Percentiles rank a stretch among this genome's conserved stretches.
Conservation (phyloP, 371 early-diverging fungal genomes). For the Entomophthora muscae region DNA sequence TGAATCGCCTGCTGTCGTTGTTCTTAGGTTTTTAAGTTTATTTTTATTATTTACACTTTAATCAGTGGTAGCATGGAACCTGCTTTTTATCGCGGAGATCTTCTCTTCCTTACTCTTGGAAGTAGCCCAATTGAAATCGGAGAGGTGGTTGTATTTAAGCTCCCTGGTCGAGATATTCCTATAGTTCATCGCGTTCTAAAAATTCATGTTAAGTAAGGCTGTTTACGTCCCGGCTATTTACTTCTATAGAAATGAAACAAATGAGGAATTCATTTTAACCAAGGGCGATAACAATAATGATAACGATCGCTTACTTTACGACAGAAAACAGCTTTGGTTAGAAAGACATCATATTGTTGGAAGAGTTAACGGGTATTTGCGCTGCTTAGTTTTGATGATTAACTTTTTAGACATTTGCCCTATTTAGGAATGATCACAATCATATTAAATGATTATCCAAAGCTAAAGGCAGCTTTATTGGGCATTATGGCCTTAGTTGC, state of each 20-base stretch:
- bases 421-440: constrained; percentile 96
- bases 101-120: constrained; percentile 70
- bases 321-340: constrained; percentile 79
- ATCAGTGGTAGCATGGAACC: constrained; percentile 99
- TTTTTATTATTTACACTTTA: too few species aligned
- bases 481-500: constrained; percentile 58
- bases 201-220: constrained; percentile 52
- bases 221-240: not conserved
- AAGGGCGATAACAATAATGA: constrained; percentile 97
- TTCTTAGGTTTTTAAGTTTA: constrained; percentile 51
- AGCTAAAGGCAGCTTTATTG: constrained; percentile 63
- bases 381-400: constrained; percentile 7
- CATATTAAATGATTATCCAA: constrained; percentile 85
- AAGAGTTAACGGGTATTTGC: constrained; percentile 55
- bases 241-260: constrained; percentile 26
- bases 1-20: constrained; percentile 97
- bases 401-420: constrained; percentile 47
- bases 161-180: constrained; percentile 82
- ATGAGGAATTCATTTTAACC: constrained; percentile 73
- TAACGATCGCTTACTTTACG: constrained; percentile 91
- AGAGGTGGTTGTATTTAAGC: constrained; percentile 94
- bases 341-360: constrained; percentile 73
- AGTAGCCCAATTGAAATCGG: constrained; percentile 60
- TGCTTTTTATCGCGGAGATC: constrained; percentile 94
- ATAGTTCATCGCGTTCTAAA: constrained; percentile 96